Base-by-base conservation (phyloP, 2,329 filamentous ascomycete genomes). In the Bipolaris sorokiniana region DNA sequence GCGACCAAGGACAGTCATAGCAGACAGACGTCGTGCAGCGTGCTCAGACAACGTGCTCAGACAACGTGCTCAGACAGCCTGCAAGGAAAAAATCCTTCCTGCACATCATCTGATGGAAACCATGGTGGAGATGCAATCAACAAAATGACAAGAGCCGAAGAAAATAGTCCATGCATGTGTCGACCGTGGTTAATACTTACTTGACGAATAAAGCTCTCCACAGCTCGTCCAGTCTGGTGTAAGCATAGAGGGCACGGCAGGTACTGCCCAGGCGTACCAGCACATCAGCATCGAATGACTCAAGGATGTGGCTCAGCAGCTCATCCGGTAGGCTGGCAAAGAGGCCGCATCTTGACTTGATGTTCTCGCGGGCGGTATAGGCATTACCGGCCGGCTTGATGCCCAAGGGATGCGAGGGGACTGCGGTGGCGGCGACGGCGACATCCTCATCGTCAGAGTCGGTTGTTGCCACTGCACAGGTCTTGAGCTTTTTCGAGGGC, bases 361-460 rank as follows among this genome's bases (percentile, higher is more conserved):
- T 84, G 77, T 90, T 90, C 53, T 82, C 82, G 2, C 81, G 81
- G 11, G 86, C 81, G 18, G 87, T 86, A 41, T 94, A 84, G 47
- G 88, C 88, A 79, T 99, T 98, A 36, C 94, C 95, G 59, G 90
- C 84, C 1, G 95, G 94, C 72, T 92, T 95, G 63, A 98, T 83
- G 31, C 90, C 90, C 45, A 97, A 81, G 36, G 92, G 92, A 80
- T 98, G 94, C 37, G 83, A 81, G 48, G 90, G 89, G 51, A 96
- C 88, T 42, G 86, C 84, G 45, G 37, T 44, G 63, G 82, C 78
- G 71, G 81, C 80, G 76, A 73, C 80, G 76, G 73, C 80, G 76
- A 74, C 70, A 64, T 76, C 71, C 20, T 66, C 68, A 42, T 69
- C 64, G 62, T 71, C 64, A 40, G 52, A 44, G 16, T 61, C 54